Conservation (phyloP, 352 stramenopile species). For the Pelagophyceae sp. region DNA sequence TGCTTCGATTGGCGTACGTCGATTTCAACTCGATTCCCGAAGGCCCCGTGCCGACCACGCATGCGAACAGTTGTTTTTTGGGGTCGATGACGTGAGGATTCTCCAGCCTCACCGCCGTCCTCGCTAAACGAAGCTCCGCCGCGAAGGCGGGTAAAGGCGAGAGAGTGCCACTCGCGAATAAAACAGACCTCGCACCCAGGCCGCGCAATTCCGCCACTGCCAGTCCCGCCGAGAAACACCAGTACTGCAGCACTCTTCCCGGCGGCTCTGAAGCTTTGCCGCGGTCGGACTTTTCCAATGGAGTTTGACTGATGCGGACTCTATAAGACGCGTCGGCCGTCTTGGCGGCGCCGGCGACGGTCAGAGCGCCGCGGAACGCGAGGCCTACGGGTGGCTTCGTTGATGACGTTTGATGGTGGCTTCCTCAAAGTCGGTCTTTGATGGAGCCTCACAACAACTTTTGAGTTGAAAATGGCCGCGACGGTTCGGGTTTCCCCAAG, state of each 20-base stretch:
- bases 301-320: constrained; percentile 31
- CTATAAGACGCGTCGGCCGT: constrained; percentile 36
- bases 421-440: too few species aligned
- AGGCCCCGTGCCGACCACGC: constrained; percentile 81
- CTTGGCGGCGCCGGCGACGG: not conserved
- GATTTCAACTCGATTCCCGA: constrained; percentile 82
- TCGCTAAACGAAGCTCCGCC: constrained; percentile 89
- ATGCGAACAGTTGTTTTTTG: constrained; percentile 50
- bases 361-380: not conserved
- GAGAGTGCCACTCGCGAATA: constrained; percentile 89
- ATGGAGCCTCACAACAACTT: too few species aligned
- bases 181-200: constrained; percentile 66
- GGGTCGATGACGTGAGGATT: constrained; percentile 92
- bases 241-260: constrained; percentile 84
- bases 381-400: not conserved
- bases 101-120: constrained; percentile 82
- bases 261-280: not conserved
- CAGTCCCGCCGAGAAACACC: constrained; percentile 93
- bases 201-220: constrained; percentile 85
- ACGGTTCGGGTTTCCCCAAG: too few species aligned
- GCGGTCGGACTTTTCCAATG: not conserved
- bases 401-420: too few species aligned
- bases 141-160: constrained; percentile 88
- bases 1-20: constrained; percentile 84
- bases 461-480: too few species aligned